A percentile compares a stretch with the other conserved stretches of the same genome.
These are phyloP conservation scores for Apiospora pterosperma DNA, from an alignment of 2,329 filamentous ascomycete genomes.

Conservation along the genomic window DNA sequence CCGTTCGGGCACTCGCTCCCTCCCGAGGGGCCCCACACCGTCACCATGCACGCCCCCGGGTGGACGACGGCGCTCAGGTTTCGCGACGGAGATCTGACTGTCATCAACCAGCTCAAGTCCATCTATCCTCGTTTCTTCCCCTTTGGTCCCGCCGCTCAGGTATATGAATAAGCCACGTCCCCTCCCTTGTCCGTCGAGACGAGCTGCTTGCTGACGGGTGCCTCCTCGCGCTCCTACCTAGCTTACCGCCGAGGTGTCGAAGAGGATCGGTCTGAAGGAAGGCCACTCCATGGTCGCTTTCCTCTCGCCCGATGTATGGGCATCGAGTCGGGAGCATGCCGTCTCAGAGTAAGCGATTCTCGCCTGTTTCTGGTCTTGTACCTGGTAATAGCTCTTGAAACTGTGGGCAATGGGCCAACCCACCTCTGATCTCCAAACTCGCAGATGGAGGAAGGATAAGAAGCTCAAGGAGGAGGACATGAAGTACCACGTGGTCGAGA, in stretches of 20 bases:
- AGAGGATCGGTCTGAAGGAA: conserved; percentile 23
- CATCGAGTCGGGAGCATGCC: conserved; percentile 25
- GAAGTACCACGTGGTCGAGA: conserved; percentile 36
- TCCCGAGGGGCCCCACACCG: conserved; percentile 42
- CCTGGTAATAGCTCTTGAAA: not conserved
- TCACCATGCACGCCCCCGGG: conserved; percentile 42
- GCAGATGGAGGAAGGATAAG: conserved; percentile 27
- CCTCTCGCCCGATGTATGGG: conserved; percentile 24
- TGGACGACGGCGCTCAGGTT: conserved; percentile 38
- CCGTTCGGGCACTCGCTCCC: conserved; percentile 41
- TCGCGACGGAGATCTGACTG: conserved; percentile 36
- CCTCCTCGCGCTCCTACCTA: conserved; percentile 11
- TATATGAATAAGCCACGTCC: conserved; percentile 15
- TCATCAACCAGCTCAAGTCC: conserved; percentile 33
- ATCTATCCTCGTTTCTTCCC: conserved; percentile 47
- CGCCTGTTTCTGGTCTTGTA: not conserved
- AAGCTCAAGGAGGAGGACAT: conserved; percentile 32
- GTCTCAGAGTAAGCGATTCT: conserved; percentile 21
- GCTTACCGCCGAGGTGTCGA: conserved; percentile 34
- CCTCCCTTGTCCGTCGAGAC: not conserved
- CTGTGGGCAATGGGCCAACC: not conserved
- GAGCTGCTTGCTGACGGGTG: not conserved
- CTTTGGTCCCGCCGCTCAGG: conserved; percentile 31
- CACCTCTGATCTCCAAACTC: not conserved
- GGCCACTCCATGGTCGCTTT: conserved; percentile 25